These are phyloP conservation scores for Geotrichum australiense DNA, from an alignment of 1,139 yeast species.

Conservation along the genomic window DNA sequence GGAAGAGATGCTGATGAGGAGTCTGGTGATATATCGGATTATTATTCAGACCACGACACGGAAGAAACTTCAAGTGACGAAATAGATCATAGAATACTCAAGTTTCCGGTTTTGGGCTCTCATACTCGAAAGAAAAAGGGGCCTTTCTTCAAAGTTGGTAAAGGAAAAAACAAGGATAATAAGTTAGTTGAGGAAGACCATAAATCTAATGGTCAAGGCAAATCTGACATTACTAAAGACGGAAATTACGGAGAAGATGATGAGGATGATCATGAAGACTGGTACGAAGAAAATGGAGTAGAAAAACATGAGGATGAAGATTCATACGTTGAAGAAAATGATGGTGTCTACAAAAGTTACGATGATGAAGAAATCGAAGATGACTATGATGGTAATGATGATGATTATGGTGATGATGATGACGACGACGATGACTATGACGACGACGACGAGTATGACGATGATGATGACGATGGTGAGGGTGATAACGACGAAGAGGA, in stretches of 20 bases:
- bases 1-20: too few relatives aligned
- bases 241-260: not conserved
- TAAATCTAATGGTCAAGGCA: not conserved
- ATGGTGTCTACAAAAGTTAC: not conserved
- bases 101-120: too few relatives aligned
- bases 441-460: conserved; percentile 3
- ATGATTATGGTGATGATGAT: not conserved
- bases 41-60: too few relatives aligned
- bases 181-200: too few relatives aligned
- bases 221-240: not conserved
- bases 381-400: not conserved
- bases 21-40: too few relatives aligned
- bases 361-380: conserved; percentile 1
- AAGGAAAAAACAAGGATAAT: too few relatives aligned
- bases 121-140: too few relatives aligned
- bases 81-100: too few relatives aligned
- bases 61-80: too few relatives aligned
- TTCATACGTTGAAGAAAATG: not conserved
- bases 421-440: not conserved
- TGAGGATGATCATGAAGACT: not conserved
- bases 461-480: conserved; percentile 4
- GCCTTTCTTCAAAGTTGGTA: too few relatives aligned
- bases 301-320: not conserved
- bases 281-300: not conserved
- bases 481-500: conserved; percentile 6